Base-by-base conservation (phyloP, 2,329 filamentous ascomycete species). In the Epichloe baconii region DNA sequence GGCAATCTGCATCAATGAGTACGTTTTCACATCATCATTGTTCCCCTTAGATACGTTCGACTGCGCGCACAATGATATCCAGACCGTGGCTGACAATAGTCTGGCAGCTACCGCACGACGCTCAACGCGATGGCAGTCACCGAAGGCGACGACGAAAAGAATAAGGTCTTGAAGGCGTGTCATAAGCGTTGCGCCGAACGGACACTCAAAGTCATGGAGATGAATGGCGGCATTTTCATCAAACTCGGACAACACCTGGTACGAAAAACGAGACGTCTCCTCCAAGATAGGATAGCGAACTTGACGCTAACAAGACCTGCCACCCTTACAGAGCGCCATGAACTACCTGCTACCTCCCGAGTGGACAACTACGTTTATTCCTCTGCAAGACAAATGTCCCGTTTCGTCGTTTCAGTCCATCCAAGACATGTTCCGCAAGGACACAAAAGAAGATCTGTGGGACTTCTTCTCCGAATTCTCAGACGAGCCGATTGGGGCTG, bases 221-320 rank as follows among this genome's bases (percentile, higher is more conserved):
- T 87, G 74, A 97, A 96, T 67, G 93, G 94, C 26, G 95, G 91
- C 31, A 95, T 98, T 56, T 98, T 97, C 61, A 97, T 98, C 66
- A 98, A 98, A 69, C 73, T 98, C 40, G 93, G 93, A 7, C 93
- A 98, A 62, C 93, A 98, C 69, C 68, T 98, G 68, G 82, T 83
- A 73, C 42, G 69, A 41, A 19, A 19, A 23, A 6, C 10, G 5
- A 19, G 43, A 10, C 35, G 11, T 45, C 7, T 17, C 5, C 42
- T 26, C 5, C 23, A 8, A 46, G 10, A 17, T 14, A 3, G 8
- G 5, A 23, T 35, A 3, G 15, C 19, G n/a, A 8, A 21, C 3
- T 35, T 11, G 34, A 37, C 10, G 37, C 44, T 53, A n/a, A 53
- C 34, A 5, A 5, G 14, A 4, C 6, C 7, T 8, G 8, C 21